Evolutionary conservation across 441 rosid species (phyloP).

Genomic region (Arabidopsis hybrid): DNA sequence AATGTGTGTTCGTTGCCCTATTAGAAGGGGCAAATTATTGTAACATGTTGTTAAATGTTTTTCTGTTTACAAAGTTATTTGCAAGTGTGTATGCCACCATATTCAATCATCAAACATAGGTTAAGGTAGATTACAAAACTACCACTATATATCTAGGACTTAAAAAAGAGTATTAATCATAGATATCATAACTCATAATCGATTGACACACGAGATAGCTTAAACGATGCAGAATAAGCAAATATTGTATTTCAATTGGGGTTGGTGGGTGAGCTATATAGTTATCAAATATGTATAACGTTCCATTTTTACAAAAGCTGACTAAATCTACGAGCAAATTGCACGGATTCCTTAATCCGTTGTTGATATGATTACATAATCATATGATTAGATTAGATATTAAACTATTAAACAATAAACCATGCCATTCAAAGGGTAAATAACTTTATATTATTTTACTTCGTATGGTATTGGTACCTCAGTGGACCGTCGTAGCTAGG

Average conservation of each 20-base stretch:
- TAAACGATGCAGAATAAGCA: slow-evolving; percentile 2
- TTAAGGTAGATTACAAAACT: slow-evolving; percentile 4
- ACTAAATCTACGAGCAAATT: slow-evolving; percentile 30
- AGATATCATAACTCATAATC: not conserved
- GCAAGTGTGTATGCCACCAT: slow-evolving; percentile 27
- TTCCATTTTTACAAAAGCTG: slow-evolving; percentile 31
- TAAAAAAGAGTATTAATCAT: not conserved
- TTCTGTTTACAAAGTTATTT: slow-evolving; percentile 6
- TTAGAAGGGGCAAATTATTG: slow-evolving; percentile 35
- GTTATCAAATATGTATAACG: slow-evolving; percentile 14
- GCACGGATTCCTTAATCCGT: slow-evolving; percentile 37
- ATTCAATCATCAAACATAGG: slow-evolving; percentile 4
- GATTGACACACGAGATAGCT: slow-evolving; percentile 11
- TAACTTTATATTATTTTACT: slow-evolving; percentile 11
- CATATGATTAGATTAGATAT: slow-evolving; percentile 34
- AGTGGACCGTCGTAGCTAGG: slow-evolving; percentile 47
- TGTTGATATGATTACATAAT: slow-evolving; percentile 39
- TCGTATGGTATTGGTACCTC: slow-evolving; percentile 3
- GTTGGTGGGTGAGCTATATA: slow-evolving; percentile 22
- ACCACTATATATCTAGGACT: not conserved
- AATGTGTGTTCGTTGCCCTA: slow-evolving; percentile 44
- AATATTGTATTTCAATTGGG: not conserved
- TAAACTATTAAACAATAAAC: slow-evolving; percentile 24
- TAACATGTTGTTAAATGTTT: slow-evolving; percentile 13
- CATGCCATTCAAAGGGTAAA: slow-evolving; percentile 34